Evolutionary conservation across 768 basidiomycete species (phyloP), one percentile per base, ranked within the genome.

Genomic region (Hypholoma sublateritium): DNA sequence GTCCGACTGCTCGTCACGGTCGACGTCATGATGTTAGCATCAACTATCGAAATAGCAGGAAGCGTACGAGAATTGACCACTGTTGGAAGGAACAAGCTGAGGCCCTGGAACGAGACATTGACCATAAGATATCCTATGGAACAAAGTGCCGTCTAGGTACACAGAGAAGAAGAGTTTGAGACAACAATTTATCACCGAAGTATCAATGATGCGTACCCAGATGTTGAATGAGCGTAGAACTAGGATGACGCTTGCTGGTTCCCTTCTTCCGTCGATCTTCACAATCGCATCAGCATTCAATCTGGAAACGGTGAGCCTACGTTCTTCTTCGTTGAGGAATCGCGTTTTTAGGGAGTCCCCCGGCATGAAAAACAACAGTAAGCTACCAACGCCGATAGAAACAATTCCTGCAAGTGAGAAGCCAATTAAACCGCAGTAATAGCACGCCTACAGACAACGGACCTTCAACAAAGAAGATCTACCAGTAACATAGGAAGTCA

Each of bases 81-180:
- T 14, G 77, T 76, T 1, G 79, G 79, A 62, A 77, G 65, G 65
- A 77, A 77, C 11, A 77, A 63, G 51, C 70, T 72, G 6, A 76
- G 56, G 9, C 74, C 74, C 63, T 76, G 74, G 65, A 76, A 74
- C 1, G 73, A 74, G 19, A 76, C 74, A 41, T 76, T 76, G 39
- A 70, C 61, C 61, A 74, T 56, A 6, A 70, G 51, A 46, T 64
- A 74, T 28, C 66, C 59, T 5, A 71, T 32, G 1, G 67, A 55
- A 51, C 69, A 70, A 6, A 71, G 50, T 3, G 59, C 49, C 4
- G 71, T 73, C 73, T 73, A 22, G 13, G 6, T 32, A 32, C n/a
- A 12, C 17, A 46, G 25, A 8, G 13, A 45, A 17, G 5, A 19
- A 53, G 61, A 7, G 16, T 3, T 25, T 47, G 43, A 62, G 56